Conservation (phyloP, 345 rosid species). For the Populus euphratica region DNA sequence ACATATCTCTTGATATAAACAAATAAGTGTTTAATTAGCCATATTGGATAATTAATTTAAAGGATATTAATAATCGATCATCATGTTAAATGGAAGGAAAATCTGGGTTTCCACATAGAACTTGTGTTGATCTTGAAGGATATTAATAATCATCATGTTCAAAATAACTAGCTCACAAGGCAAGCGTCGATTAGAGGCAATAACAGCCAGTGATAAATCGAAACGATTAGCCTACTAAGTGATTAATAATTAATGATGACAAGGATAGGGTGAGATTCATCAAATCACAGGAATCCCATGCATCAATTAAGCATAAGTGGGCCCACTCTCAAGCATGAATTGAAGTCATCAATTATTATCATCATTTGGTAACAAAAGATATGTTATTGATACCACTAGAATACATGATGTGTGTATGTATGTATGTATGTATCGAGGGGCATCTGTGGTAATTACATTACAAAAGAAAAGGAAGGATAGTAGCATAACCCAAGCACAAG, state of each 20-base stretch:
- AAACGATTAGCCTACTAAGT: not conserved
- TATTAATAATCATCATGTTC: no score
- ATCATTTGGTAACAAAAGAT: not conserved
- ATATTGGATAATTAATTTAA: no score
- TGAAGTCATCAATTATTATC: not conserved
- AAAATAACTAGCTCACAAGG: not conserved
- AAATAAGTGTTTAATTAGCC: no score
- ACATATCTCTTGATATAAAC: no score
- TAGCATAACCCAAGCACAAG: not conserved
- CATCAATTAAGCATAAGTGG: not conserved
- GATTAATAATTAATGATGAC: not conserved
- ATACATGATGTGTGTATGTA: not conserved
- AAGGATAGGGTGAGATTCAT: not conserved
- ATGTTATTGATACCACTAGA: not conserved
- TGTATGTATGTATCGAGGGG: constrained; percentile 4
- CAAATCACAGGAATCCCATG: not conserved
- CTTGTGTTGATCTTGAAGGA: no score
- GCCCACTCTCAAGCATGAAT: constrained; percentile 4
- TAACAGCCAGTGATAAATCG: not conserved
- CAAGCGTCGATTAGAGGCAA: not conserved
- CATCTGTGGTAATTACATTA: not conserved
- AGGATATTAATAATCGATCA: no score
- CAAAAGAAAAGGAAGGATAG: not conserved
- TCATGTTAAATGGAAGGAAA: not conserved
- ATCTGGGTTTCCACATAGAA: not conserved